Evolutionary conservation across 768 basidiomycete species (phyloP).

Genomic region (Butyriboletus loyo): DNA sequence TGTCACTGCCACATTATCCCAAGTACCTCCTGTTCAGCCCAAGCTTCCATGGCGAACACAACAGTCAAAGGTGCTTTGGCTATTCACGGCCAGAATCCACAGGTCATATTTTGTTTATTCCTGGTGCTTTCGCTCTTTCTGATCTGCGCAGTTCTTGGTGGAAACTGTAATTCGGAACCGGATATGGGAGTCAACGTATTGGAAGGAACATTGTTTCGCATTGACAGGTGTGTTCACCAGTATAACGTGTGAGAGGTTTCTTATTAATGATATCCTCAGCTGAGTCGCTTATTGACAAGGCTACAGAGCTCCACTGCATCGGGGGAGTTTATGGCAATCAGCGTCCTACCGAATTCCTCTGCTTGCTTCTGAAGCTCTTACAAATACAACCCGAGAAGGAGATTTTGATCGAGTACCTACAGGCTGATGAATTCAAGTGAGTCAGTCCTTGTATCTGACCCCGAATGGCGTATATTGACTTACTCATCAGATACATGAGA

Average conservation of each 20-base stretch:
- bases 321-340: constrained; percentile 97
- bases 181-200: constrained; percentile 91
- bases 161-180: constrained; percentile 95
- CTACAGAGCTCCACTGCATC: constrained; percentile 74
- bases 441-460: constrained; percentile 25
- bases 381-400: constrained; percentile 99
- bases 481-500: constrained; percentile 72
- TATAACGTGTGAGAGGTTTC: not conserved
- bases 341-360: constrained; percentile 90
- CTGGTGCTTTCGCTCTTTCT: constrained; percentile 6
- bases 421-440: constrained; percentile 98
- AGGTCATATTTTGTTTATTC: constrained; percentile 49
- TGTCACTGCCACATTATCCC: not conserved
- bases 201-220: constrained; percentile 99
- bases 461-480: not conserved
- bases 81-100: constrained; percentile 97
- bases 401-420: constrained; percentile 91
- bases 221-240: constrained; percentile 64
- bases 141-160: constrained; percentile 69
- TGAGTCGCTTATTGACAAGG: constrained; percentile 90
- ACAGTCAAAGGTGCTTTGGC: constrained; percentile 83
- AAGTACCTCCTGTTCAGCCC: not conserved
- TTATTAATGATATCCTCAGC: constrained; percentile 45
- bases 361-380: constrained; percentile 87
- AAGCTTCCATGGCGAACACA: constrained; percentile 76